These are phyloP conservation scores for Talaromyces verruculosus DNA, from an alignment of 2,329 filamentous ascomycete genomes.

Conservation along the genomic window DNA sequence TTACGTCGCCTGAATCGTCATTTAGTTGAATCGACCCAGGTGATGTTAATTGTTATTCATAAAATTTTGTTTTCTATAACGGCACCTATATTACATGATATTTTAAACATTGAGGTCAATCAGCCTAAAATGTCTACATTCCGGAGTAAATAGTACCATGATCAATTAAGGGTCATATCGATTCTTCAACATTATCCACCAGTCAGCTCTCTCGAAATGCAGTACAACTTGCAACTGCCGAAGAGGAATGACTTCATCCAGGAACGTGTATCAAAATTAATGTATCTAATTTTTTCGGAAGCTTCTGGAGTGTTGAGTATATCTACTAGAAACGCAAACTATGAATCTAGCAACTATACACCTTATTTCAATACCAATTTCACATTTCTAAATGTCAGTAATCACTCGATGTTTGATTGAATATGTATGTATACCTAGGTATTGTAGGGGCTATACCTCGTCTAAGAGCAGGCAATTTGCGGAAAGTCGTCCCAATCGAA, in stretches of 20 bases:
- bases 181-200: neutral
- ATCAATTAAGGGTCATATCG: neutral
- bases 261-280: neutral
- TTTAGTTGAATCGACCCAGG: neutral
- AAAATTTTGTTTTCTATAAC: neutral
- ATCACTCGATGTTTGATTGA: neutral
- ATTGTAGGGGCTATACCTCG: neutral
- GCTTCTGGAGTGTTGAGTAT: neutral
- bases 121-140: neutral
- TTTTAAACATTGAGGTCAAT: neutral
- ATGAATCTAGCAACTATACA: neutral
- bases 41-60: neutral
- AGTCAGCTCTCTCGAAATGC: neutral
- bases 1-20: neutral
- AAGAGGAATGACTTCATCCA: neutral
- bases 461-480: neutral
- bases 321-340: neutral
- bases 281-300: neutral
- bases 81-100: neutral
- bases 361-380: neutral
- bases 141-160: neutral
- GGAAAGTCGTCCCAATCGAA: neutral
- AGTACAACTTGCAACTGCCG: neutral
- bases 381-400: neutral
- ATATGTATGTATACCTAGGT: neutral